Percentiles rank a stretch among this genome's conserved stretches.
Evolutionary conservation across 177 flowering plant genomes (phyloP).

Genomic region (Vitis hybrid): DNA sequence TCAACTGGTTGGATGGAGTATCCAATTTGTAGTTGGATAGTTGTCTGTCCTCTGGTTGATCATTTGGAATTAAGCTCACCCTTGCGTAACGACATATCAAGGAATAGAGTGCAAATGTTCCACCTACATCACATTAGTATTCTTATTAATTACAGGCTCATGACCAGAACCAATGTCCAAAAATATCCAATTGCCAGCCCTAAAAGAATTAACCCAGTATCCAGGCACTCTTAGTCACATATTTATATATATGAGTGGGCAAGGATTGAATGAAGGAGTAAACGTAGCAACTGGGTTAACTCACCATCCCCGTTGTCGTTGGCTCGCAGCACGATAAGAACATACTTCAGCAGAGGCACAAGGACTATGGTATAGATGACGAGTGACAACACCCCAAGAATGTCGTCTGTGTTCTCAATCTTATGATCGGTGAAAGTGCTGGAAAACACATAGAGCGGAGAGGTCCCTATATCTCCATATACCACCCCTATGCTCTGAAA

Average conservation of each 20-base stretch:
- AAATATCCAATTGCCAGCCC: no score
- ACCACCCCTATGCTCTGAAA: constrained; percentile 38
- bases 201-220: not conserved
- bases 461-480: constrained; percentile 40
- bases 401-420: constrained; percentile 18
- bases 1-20: constrained; percentile 34
- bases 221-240: no score
- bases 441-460: constrained; percentile 30
- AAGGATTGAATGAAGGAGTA: no score
- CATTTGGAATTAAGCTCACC: constrained; percentile 50
- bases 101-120: constrained; percentile 67
- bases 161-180: no score
- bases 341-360: constrained; percentile 29
- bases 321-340: constrained; percentile 29
- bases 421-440: constrained; percentile 24
- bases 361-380: constrained; percentile 31
- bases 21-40: constrained; percentile 54
- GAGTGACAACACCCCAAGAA: constrained; percentile 32
- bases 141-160: not conserved
- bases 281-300: not conserved
- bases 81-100: constrained; percentile 53
- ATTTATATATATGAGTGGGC: no score
- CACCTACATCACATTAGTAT: constrained; percentile 32
- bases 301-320: constrained; percentile 44
- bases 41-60: constrained; percentile 52